Conservation (phyloP, 768 basidiomycete genomes). For the Lentinula edodes region DNA sequence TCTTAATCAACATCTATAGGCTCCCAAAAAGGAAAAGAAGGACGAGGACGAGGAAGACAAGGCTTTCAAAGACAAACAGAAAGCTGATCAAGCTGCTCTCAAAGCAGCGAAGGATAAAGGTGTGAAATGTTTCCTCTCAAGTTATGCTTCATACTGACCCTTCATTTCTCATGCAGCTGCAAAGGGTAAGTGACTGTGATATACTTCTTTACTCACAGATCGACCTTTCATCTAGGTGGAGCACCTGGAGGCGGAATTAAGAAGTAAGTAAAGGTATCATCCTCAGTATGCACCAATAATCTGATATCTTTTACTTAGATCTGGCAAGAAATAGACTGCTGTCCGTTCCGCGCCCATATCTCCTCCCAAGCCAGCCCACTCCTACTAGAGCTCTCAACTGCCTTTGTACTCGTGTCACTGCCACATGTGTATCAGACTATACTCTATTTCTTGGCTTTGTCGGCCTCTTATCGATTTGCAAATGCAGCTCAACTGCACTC, state of each 20-base stretch:
- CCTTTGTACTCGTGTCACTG: not conserved
- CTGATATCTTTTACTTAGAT: constrained; percentile 30
- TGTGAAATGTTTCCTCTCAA: constrained; percentile 21
- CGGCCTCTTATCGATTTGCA: not conserved
- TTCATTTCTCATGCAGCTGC: constrained; percentile 30
- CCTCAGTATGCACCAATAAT: not conserved
- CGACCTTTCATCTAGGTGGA: constrained; percentile 43
- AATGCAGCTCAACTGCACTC: not conserved
- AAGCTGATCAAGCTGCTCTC: constrained; percentile 65
- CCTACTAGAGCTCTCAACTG: too few relatives aligned
- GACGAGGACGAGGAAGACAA: constrained; percentile 66
- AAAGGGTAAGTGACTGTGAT: constrained; percentile 38
- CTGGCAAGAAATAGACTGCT: constrained; percentile 58
- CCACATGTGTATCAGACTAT: not conserved
- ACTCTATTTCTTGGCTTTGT: not conserved
- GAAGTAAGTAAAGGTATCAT: constrained; percentile 52
- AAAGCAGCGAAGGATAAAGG: constrained; percentile 75
- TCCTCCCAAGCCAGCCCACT: not conserved
- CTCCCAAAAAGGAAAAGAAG: constrained; percentile 77
- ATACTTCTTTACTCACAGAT: constrained; percentile 6
- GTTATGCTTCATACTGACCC: not conserved
- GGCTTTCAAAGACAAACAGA: constrained; percentile 74
- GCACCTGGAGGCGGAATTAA: constrained; percentile 73
- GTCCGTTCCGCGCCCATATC: not conserved
- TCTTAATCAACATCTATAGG: constrained; percentile 32